phyloP scores from a whole-genome alignment of 1,284 basidiomycete species.

The Farysia itapuensis region DNA sequence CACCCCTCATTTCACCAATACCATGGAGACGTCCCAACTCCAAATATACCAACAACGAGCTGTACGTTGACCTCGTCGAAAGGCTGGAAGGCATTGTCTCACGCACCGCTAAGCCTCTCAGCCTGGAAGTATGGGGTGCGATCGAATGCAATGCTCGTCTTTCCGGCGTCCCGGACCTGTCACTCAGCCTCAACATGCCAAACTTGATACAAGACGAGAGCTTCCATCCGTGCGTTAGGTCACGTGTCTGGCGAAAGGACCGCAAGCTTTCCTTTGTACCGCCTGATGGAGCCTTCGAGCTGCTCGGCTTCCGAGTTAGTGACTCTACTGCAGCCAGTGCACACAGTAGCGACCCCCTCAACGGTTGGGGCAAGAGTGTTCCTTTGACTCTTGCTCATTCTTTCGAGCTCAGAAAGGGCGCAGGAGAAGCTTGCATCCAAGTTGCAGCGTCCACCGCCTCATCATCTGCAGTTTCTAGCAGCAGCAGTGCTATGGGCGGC shows the following conservation, averaged over 20 bases:
- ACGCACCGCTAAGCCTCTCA: slow-evolving; percentile 62
- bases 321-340: slow-evolving; percentile 51
- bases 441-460: slow-evolving; percentile 6
- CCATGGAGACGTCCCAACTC: slow-evolving; percentile 53
- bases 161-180: slow-evolving; percentile 60
- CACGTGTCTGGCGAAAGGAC: slow-evolving; percentile 70
- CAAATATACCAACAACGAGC: slow-evolving; percentile 51
- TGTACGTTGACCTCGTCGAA: slow-evolving; percentile 52
- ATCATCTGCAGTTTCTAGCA: neutral
- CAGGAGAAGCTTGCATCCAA: slow-evolving; percentile 12
- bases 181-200: slow-evolving; percentile 58
- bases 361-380: slow-evolving; percentile 15
- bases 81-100: slow-evolving; percentile 34
- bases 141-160: slow-evolving; percentile 44
- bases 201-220: slow-evolving; percentile 74
- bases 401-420: slow-evolving; percentile 14
- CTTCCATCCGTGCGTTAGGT: slow-evolving; percentile 84
- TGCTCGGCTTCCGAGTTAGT: slow-evolving; percentile 50
- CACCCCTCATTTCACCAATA: slow-evolving; percentile 44
- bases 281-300: slow-evolving; percentile 47
- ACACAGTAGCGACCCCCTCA: slow-evolving; percentile 6
- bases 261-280: slow-evolving; percentile 43
- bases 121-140: slow-evolving; percentile 32
- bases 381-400: slow-evolving; percentile 8
- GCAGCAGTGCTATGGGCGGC: neutral